Base-by-base conservation (phyloP, 768 basidiomycete genomes). In the Xerocomellus dryophilus region DNA sequence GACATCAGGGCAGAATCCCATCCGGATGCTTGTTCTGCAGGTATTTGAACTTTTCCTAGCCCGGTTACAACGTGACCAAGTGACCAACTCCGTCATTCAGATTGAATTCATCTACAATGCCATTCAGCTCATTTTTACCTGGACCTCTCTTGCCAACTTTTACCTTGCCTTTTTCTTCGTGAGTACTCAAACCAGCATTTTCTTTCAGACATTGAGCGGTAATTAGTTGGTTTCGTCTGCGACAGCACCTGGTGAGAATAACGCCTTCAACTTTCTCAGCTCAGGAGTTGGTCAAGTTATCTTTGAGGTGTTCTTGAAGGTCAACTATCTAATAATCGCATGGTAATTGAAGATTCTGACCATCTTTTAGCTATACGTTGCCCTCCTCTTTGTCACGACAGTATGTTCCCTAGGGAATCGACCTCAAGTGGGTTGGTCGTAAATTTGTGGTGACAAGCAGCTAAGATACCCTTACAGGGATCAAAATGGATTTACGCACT, bases 161-260 rank as follows among this genome's bases (percentile, higher is more conserved):
- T 97, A 93, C 69, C 78, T 96, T 47, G 90, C 93, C 39, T 94
- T 95, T 77, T 95, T 90, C 81, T 95, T 94, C 72, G 88, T 91
- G 62, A 73, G 88, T 78, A 17, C 43, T 55, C n/a, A 27, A 15
- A 47, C 53, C 1, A 64, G 65, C 43, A 29, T 59, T 27, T 47
- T 63, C 20, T 56, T 6, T 45, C n/a, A 47, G 56, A 42, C 35
- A 71, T 45, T 62, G 64, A 56, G 41, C 45, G 2, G 61, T 62
- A 61, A 60, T 64, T 72, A 93, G 88, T 75, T 96, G 53, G 86
- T 93, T 50, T 83, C 83, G 27, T 88, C 90, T 2, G 91, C 93
- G 5, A 93, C 90, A 3, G 68, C 78, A 15, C 71, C 78, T 43
- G 64, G 73, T 8, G 59, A 61, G 6, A 76, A 71, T 2, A 84